Conservation (phyloP, 495 filamentous ascomycete species). For the Amphirosellinia nigrospora region DNA sequence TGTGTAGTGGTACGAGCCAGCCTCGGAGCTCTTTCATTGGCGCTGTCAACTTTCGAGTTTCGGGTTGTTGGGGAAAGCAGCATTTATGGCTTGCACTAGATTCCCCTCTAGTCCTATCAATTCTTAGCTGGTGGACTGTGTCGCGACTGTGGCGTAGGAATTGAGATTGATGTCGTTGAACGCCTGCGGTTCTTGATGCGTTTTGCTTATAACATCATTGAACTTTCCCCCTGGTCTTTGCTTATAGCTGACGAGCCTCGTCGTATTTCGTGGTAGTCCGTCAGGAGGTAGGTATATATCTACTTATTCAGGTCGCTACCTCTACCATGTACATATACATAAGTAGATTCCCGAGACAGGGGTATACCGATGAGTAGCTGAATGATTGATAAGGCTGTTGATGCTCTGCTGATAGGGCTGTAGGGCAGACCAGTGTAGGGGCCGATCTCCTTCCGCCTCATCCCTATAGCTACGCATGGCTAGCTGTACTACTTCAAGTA, state of each 20-base stretch:
- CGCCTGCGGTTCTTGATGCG: background rate
- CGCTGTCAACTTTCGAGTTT: background rate
- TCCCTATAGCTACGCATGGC: background rate
- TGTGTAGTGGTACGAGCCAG: background rate
- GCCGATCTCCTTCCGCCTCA: background rate
- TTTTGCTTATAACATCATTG: background rate
- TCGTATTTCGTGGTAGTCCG: too few relatives aligned
- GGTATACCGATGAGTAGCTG: too few relatives aligned
- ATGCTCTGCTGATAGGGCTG: too few relatives aligned
- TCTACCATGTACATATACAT: too few relatives aligned
- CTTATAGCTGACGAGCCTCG: background rate
- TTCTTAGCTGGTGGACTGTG: background rate
- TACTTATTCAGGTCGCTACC: too few relatives aligned
- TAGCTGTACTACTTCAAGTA: background rate
- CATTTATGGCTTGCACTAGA: too few relatives aligned
- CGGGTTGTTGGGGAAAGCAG: background rate
- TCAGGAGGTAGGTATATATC: too few relatives aligned
- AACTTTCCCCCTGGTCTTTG: background rate
- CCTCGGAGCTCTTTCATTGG: background rate
- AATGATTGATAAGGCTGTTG: background rate
- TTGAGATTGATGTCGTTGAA: too few relatives aligned
- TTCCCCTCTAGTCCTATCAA: background rate
- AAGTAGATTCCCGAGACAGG: too few relatives aligned
- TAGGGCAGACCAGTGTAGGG: too few relatives aligned
- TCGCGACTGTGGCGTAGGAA: conserved; percentile 2